Percentiles rank a stretch among this genome's conserved stretches.
These are phyloP conservation scores for Tricholoma bakamatsutake DNA, from an alignment of 768 basidiomycete genomes.

Conservation along the genomic window DNA sequence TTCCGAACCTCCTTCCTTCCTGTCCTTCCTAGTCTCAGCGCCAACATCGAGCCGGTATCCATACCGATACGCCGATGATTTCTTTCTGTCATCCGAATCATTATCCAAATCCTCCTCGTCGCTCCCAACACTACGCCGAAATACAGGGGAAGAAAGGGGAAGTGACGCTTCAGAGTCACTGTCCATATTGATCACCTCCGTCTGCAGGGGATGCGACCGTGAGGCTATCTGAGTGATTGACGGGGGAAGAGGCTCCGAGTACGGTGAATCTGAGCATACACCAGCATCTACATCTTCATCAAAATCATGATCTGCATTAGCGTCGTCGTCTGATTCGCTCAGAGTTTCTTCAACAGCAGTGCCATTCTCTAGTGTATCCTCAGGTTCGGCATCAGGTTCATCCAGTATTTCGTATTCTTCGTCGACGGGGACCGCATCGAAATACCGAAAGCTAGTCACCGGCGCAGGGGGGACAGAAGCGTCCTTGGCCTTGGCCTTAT, in stretches of 20 bases:
- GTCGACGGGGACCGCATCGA: not conserved
- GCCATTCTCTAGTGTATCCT: not conserved
- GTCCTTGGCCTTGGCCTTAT: not conserved
- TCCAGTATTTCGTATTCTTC: not conserved
- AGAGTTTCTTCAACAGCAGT: not conserved
- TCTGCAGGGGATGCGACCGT: not conserved
- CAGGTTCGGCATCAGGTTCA: not conserved
- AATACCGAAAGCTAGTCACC: not conserved
- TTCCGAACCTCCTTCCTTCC: not conserved
- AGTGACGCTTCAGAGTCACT: not conserved
- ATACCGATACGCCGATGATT: constrained; percentile 8
- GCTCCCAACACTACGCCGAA: not conserved
- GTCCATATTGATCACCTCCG: not conserved
- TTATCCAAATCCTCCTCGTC: not conserved
- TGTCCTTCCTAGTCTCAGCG: constrained; percentile 8
- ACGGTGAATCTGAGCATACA: not conserved
- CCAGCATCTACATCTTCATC: constrained; percentile 5
- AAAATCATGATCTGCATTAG: not conserved
- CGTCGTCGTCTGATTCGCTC: not conserved
- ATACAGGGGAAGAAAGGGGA: not conserved
- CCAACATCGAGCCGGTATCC: constrained; percentile 23
- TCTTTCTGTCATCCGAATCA: not conserved
- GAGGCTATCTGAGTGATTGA: not conserved
- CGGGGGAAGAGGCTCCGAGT: not conserved
- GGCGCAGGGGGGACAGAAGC: not conserved